Percentiles rank a stretch among this genome's conserved stretches.
These are phyloP conservation scores for Colletotrichum chrysophilum DNA, from an alignment of 2,329 filamentous ascomycete species.

Conservation along the genomic window DNA sequence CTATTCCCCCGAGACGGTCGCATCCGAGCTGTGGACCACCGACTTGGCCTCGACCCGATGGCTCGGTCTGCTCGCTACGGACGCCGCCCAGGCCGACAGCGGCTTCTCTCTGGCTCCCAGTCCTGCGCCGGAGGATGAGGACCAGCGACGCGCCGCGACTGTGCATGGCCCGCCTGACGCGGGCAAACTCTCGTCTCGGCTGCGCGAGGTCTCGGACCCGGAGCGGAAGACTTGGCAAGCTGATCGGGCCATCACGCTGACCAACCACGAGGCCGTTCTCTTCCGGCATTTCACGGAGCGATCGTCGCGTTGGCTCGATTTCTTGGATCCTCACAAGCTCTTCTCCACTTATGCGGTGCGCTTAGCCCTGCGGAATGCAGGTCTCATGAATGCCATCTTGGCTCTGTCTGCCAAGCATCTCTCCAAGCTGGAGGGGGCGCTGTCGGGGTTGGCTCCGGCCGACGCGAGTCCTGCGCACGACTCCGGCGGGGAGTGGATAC, in stretches of 20 bases:
- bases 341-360: constrained; percentile 38
- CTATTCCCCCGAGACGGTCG: constrained; percentile 30
- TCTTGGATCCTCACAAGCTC: constrained; percentile 35
- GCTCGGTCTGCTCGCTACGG: constrained; percentile 34
- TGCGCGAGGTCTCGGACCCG: constrained; percentile 11
- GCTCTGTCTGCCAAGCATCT: constrained; percentile 58
- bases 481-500: constrained; percentile 35
- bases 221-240: constrained; percentile 32
- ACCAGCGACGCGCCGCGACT: background rate
- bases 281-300: constrained; percentile 33
- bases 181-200: background rate
- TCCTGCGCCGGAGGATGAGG: constrained; percentile 14
- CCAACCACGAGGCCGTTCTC: constrained; percentile 29
- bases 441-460: background rate
- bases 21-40: constrained; percentile 31
- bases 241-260: constrained; percentile 26
- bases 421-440: background rate
- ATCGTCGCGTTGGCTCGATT: constrained; percentile 27
- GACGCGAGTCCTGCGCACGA: background rate
- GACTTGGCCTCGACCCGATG: constrained; percentile 34
- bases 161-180: background rate
- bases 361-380: constrained; percentile 53
- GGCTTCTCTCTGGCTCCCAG: constrained; percentile 31
- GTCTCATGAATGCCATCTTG: constrained; percentile 62
- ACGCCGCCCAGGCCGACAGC: constrained; percentile 35